These are phyloP conservation scores for Thalassiosira mediterranea DNA, from an alignment of 352 stramenopile genomes.

Conservation along the genomic window DNA sequence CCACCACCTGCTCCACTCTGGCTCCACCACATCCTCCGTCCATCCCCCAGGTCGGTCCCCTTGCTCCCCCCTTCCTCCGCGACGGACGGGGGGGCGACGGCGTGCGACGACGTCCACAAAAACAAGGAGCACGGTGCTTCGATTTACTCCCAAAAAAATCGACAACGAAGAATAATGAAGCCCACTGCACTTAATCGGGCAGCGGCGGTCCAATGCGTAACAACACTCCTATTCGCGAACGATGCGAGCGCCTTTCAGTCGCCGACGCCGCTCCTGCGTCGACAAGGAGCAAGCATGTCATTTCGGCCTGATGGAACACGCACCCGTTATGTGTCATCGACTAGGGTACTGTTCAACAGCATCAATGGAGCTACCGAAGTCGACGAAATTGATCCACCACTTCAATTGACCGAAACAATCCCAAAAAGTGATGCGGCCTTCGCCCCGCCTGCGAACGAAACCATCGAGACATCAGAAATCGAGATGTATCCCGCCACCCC, in stretches of 20 bases:
- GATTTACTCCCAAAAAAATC: too few species aligned
- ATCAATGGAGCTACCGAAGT: not conserved
- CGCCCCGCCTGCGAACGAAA: not conserved
- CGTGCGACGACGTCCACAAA: too few species aligned
- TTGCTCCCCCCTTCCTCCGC: too few species aligned
- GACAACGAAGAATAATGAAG: not conserved
- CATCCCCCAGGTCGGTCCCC: too few species aligned
- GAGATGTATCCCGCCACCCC: not conserved
- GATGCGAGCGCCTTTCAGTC: not conserved
- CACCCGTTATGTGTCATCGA: too few species aligned
- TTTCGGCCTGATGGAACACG: not conserved
- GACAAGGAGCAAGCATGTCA: not conserved
- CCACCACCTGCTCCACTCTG: too few species aligned
- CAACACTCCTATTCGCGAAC: not conserved
- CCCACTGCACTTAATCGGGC: not conserved
- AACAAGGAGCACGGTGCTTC: too few species aligned
- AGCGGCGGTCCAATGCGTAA: not conserved
- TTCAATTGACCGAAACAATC: not conserved
- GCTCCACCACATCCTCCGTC: too few species aligned
- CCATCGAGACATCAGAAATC: not conserved
- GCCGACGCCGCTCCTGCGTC: not conserved
- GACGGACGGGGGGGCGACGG: too few species aligned
- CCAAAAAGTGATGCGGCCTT: not conserved
- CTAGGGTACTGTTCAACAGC: not conserved
- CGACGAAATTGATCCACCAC: not conserved